phyloP scores from a whole-genome alignment of 306 rosid genomes.

The Pyrus betulifolia region DNA sequence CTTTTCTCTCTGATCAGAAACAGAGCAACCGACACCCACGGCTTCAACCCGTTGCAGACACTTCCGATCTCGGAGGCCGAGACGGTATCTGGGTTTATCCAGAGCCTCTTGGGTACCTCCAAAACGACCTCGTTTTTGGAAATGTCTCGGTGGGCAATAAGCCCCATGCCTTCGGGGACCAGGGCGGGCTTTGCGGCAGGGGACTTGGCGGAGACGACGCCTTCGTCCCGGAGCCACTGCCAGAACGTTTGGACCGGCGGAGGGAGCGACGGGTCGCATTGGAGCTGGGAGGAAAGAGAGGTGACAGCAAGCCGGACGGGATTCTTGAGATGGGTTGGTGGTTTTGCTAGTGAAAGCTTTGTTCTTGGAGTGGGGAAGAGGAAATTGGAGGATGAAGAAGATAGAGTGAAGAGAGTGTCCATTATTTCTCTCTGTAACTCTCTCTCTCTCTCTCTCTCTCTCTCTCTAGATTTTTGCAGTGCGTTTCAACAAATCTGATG shows the following conservation, averaged over 20 bases:
- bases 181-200: conserved; percentile 70
- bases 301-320: conserved; percentile 8
- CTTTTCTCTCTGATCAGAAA: conserved; percentile 61
- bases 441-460: neutral
- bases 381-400: conserved; percentile 27
- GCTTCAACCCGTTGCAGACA: conserved; percentile 69
- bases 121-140: conserved; percentile 71
- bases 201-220: conserved; percentile 63
- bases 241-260: conserved; percentile 65
- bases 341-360: conserved; percentile 2
- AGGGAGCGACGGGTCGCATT: conserved; percentile 49
- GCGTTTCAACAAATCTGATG: neutral
- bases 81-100: conserved; percentile 94
- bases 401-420: conserved; percentile 25
- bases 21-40: conserved; percentile 82
- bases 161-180: conserved; percentile 74
- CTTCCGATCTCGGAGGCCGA: conserved; percentile 76
- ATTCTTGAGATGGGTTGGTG: neutral
- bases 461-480: neutral
- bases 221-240: conserved; percentile 81
- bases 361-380: conserved; percentile 7
- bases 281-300: conserved; percentile 34
- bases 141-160: conserved; percentile 57
- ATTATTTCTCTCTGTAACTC: neutral
- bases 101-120: conserved; percentile 84